Base-by-base conservation (phyloP, 2,329 filamentous ascomycete genomes). In the Paraphoma chrysanthemicola region DNA sequence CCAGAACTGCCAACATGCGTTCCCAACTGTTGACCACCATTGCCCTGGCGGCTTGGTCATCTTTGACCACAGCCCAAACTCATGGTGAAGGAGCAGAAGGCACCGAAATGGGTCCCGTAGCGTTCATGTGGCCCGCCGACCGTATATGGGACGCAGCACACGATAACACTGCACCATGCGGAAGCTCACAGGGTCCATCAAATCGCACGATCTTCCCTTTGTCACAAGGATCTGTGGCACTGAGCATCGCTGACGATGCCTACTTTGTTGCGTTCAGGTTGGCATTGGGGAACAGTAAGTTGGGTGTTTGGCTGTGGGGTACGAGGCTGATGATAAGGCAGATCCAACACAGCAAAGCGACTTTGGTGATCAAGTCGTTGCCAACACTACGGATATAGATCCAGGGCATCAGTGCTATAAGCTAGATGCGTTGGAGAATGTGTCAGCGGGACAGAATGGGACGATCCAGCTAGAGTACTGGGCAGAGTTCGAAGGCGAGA, bases 61-160 rank as follows among this genome's bases (percentile, higher is more conserved):
- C 49, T 18, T 30, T 55, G 38, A 57, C 33, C n/a, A 41, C n/a
- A 31, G 66, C 62, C 8, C 63, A 69, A 36, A 62, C 58, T 18
- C 69, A 72, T 61, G 69, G 69, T 29, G 60, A 63, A n/a, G 67
- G 63, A n/a, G 68, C 60, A 42, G 67, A 70, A 43, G 71, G 70
- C n/a, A 54, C 29, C 6, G 52, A 36, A 8, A 85, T 85, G 82
- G 85, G 85, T 10, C 85, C 85, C 7, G 84, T 85, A 17, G 84
- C 83, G 9, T 86, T 88, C 68, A 77, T 88, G 72, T 88, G 86
- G 85, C 86, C 86, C 4, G 68, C 78, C 12, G 85, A 88, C 70
- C 79, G 86, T 49, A 75, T 77, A 41, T 89, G 85, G 85, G 78
- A 78, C 48, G 82, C 80, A 30, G 77, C 78, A 11, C 73, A 80